Evolutionary conservation across 2,329 filamentous ascomycete species (phyloP).

Genomic region (Aureobasidium leucospermi): DNA sequence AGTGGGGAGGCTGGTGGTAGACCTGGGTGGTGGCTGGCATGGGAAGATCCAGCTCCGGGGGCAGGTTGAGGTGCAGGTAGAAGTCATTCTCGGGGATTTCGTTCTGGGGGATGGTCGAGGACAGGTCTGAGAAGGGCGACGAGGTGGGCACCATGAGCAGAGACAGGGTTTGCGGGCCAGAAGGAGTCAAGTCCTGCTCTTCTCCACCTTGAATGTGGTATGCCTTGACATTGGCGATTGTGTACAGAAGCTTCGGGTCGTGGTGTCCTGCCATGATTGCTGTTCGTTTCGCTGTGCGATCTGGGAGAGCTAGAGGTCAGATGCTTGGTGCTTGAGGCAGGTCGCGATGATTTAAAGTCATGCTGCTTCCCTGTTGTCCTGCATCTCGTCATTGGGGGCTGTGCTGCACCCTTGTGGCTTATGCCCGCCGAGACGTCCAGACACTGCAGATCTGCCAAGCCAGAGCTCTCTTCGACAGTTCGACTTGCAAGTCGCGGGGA

Average conservation of each 20-base stretch:
- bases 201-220: slow-evolving; percentile 86
- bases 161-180: slow-evolving; percentile 83
- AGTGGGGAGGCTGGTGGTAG: slow-evolving; percentile 87
- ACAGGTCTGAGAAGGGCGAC: slow-evolving; percentile 55
- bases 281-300: background rate
- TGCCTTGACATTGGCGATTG: slow-evolving; percentile 75
- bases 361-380: background rate
- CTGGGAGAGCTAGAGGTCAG: background rate
- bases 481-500: too few relatives aligned
- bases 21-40: slow-evolving; percentile 94
- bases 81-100: slow-evolving; percentile 73
- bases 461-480: too few relatives aligned
- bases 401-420: background rate
- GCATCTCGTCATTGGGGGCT: slow-evolving; percentile 1
- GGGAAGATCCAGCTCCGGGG: slow-evolving; percentile 87
- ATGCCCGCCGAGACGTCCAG: background rate
- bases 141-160: slow-evolving; percentile 93
- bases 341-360: background rate
- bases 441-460: too few relatives aligned
- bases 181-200: slow-evolving; percentile 73
- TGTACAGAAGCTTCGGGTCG: slow-evolving; percentile 50
- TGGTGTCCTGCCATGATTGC: slow-evolving; percentile 41
- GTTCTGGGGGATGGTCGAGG: slow-evolving; percentile 50
- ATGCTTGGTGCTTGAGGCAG: background rate
- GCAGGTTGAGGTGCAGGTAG: slow-evolving; percentile 90